These are phyloP conservation scores for Posidonia australis DNA, from an alignment of 106 monocot species.

Conservation along the genomic window DNA sequence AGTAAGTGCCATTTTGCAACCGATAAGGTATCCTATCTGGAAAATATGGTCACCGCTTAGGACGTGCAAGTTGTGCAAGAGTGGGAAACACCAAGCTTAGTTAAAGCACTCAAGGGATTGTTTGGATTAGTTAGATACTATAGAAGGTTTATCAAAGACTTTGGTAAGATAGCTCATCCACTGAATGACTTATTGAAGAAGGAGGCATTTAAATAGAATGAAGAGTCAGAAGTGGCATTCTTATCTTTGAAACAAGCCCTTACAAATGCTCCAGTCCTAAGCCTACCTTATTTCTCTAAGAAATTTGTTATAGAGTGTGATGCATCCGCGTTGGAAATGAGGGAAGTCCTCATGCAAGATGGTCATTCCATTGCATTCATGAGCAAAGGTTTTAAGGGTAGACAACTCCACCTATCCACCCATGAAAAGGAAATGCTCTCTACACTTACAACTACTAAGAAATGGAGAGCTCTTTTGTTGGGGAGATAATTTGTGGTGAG, in stretches of 20 bases:
- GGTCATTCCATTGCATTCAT: background rate
- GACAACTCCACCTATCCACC: background rate
- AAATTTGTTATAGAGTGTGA: slow-evolving; percentile 3
- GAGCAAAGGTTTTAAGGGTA: background rate
- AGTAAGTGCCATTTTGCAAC: background rate
- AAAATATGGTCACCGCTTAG: background rate
- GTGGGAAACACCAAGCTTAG: background rate
- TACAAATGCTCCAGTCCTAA: background rate
- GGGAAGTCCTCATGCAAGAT: background rate
- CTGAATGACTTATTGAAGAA: background rate
- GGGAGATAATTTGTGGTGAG: background rate
- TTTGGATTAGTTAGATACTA: too few species aligned
- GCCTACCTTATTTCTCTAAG: background rate
- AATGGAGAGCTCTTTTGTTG: slow-evolving; percentile 1
- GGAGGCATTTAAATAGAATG: background rate
- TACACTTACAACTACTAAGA: background rate
- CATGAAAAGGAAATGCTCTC: slow-evolving; percentile 3
- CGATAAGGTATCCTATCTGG: background rate
- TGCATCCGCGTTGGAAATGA: background rate
- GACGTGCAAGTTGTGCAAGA: background rate
- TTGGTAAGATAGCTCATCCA: background rate
- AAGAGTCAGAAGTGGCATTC: background rate
- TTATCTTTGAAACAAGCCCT: background rate
- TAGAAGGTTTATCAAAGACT: background rate
- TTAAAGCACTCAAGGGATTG: background rate